phyloP scores from a whole-genome alignment of 2,329 filamentous ascomycete species.

The Colletotrichum sp. region DNA sequence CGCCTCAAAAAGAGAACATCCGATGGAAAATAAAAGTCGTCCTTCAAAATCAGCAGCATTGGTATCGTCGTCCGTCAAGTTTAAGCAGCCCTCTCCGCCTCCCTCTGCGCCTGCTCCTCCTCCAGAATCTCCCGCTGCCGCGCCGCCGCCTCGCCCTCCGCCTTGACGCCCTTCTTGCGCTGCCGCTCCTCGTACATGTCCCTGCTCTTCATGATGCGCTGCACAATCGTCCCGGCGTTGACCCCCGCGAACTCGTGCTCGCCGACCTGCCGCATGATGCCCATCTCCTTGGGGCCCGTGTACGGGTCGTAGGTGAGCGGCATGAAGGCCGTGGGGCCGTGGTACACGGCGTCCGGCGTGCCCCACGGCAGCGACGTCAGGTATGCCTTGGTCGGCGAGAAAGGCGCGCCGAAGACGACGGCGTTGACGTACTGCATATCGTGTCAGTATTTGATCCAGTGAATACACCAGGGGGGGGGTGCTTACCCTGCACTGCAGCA shows the following conservation, averaged over 20 bases:
- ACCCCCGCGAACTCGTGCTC: constrained; percentile 83
- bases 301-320: constrained; percentile 82
- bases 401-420: constrained; percentile 89
- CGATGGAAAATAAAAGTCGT: background rate
- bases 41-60: background rate
- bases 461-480: no score
- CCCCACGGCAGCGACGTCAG: constrained; percentile 76
- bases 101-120: constrained; percentile 57
- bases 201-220: constrained; percentile 85
- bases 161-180: constrained; percentile 87
- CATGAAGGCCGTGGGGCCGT: constrained; percentile 95
- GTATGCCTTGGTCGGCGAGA: constrained; percentile 81
- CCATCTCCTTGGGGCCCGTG: constrained; percentile 77
- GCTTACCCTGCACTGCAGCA: constrained; percentile 87
- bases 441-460: background rate
- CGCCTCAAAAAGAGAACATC: background rate
- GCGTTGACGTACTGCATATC: constrained; percentile 77
- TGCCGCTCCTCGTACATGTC: constrained; percentile 92
- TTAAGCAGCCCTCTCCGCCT: constrained; percentile 38
- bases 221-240: constrained; percentile 91
- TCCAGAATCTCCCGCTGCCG: constrained; percentile 67
- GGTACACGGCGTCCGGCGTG: constrained; percentile 82
- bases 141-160: constrained; percentile 72
- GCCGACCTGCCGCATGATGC: constrained; percentile 82
- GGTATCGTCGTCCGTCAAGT: background rate